Conservation (phyloP, 148 eudicot species). For the Silene conica region DNA sequence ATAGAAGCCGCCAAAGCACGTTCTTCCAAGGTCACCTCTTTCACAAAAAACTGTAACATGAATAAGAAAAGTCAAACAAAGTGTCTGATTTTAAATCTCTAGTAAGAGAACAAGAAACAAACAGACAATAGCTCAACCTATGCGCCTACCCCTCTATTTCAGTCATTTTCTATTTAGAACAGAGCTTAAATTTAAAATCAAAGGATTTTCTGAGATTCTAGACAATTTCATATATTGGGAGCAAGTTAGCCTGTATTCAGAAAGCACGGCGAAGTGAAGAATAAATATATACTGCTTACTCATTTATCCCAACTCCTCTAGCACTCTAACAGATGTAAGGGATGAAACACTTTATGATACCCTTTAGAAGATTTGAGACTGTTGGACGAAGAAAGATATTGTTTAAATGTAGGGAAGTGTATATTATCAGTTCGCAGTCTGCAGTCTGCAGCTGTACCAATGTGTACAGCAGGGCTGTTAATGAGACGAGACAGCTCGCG, state of each 20-base stretch:
- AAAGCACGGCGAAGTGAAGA: neutral
- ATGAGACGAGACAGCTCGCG: too few species aligned
- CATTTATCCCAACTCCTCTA: neutral
- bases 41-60: conserved; percentile 28
- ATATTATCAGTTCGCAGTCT: neutral
- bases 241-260: neutral
- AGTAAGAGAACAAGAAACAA: neutral
- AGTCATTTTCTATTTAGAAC: neutral
- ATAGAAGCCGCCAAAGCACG: conserved; percentile 64
- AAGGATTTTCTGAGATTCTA: neutral
- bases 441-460: neutral
- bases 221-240: neutral
- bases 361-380: neutral
- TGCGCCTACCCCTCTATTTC: neutral
- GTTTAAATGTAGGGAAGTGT: neutral
- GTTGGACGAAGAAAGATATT: neutral
- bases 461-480: too few species aligned
- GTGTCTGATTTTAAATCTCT: neutral
- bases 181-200: neutral
- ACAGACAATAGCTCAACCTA: neutral
- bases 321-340: neutral
- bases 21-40: conserved; percentile 47
- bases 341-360: neutral
- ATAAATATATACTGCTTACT: neutral
- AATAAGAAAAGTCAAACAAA: conserved; percentile 6